Percentiles rank a stretch among this genome's conserved stretches.
Conservation (phyloP, 257 asterid genomes). For the Catharanthus roseus region DNA sequence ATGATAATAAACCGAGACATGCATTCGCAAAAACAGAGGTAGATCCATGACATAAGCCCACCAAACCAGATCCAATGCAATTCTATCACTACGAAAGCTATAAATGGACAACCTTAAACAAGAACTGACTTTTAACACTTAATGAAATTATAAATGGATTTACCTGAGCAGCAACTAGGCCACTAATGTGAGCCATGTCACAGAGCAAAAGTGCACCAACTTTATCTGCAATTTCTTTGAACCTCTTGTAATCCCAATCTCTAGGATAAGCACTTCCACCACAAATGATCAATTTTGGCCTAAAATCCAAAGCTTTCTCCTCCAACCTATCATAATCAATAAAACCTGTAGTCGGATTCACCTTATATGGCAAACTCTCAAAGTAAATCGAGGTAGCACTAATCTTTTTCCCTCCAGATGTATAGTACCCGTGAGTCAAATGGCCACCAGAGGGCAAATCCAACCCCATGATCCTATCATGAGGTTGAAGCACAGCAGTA, state of each 20-base stretch:
- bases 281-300: constrained; percentile 43
- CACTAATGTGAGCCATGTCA: constrained; percentile 43
- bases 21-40: background rate
- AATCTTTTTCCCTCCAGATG: constrained; percentile 43
- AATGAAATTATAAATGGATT: background rate
- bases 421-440: constrained; percentile 40
- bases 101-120: background rate
- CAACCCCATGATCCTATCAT: constrained; percentile 44
- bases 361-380: constrained; percentile 44
- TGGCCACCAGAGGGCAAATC: constrained; percentile 48
- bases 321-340: constrained; percentile 41
- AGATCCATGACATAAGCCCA: background rate
- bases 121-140: background rate
- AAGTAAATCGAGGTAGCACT: constrained; percentile 40
- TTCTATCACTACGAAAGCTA: too few species aligned
- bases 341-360: constrained; percentile 26
- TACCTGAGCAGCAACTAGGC: constrained; percentile 48
- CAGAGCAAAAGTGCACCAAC: constrained; percentile 42
- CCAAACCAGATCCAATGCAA: constrained; percentile 4
- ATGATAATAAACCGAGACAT: background rate
- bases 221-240: constrained; percentile 40
- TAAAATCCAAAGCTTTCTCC: constrained; percentile 43
- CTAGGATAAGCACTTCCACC: constrained; percentile 48
- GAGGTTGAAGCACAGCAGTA: constrained; percentile 40
- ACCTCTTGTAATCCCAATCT: constrained; percentile 43